Evolutionary conservation across 1,139 yeast genomes (phyloP), one percentile per base, ranked within the genome.

Genomic region (Lipomyces yarrowii): DNA sequence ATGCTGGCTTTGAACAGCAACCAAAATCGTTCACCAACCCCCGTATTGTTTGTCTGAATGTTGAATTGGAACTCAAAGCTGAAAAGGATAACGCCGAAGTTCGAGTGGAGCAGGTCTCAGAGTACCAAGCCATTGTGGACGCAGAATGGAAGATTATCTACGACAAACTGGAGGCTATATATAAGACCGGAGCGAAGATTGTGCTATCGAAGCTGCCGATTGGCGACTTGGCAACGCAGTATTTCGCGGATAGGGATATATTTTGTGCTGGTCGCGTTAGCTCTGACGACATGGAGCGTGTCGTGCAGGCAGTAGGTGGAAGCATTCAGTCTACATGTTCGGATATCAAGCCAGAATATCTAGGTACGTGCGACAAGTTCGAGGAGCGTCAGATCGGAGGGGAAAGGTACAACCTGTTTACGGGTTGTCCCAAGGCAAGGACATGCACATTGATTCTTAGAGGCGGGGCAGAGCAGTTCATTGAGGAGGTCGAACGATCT

Each of bases 21-120:
- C 99, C 99, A 61, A 94, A 94, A 79, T 81, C 79, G 65, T 91
- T 96, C 76, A 74, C 75, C 18, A 82, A 90, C 77, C 97, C 99
- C 60, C 91, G 89, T 78, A 87, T 96, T 71, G 81, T 94, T 66
- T 87, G 88, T 73, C 83, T 94, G 74, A 94, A 96, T 76, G 94
- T 96, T 53, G 99, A 94, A 78, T 83, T 94, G 72, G 99, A 94
- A 80, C 86, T 94, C 76, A 94, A 94, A 81, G 98, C 99, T 1
- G 99, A 94, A 80, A 93, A 91, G 81, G 99, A 94, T 78, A 94
- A 94, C 77, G 99, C 99, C n/a, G 99, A 94, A 81, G 98, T 94
- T 42, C 86, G 99, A 73, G 96, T 94, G 62, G 96, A 91, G 74
- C 90, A 92, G 76, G 98, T 94, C 63, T 86, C 87, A 68, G 98